phyloP scores from a whole-genome alignment of 139 green algal species.

The Desmodesmus armatus region DNA sequence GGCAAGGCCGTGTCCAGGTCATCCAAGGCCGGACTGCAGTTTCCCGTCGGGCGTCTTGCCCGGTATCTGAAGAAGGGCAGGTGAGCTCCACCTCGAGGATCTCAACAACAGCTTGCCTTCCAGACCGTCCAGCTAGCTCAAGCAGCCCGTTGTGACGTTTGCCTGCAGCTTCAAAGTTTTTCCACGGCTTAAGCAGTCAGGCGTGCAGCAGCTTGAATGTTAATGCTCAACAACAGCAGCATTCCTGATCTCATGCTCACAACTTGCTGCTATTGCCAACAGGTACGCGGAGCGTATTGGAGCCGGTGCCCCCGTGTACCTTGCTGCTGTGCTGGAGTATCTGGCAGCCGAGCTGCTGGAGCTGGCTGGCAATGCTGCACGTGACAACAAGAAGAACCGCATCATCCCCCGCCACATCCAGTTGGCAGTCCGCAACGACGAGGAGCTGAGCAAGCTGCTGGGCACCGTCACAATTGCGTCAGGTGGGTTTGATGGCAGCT shows the following conservation, averaged over 20 bases:
- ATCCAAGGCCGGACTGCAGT: constrained; percentile 85
- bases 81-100: constrained; percentile 51
- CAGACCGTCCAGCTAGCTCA: neutral
- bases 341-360: constrained; percentile 82
- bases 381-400: constrained; percentile 96
- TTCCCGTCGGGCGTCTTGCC: constrained; percentile 85
- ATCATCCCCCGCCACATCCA: constrained; percentile 92
- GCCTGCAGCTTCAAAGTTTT: neutral
- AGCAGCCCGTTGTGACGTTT: neutral
- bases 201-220: neutral
- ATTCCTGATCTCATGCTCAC: neutral
- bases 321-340: constrained; percentile 76
- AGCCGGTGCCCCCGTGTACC: constrained; percentile 72
- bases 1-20: constrained; percentile 75
- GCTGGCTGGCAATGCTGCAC: constrained; percentile 86
- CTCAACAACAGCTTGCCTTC: neutral
- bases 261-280: neutral
- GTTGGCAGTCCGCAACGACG: constrained; percentile 90
- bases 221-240: neutral
- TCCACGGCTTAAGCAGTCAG: neutral
- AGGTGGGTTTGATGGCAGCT: constrained; percentile 49
- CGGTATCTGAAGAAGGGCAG: constrained; percentile 88
- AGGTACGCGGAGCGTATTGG: constrained; percentile 59
- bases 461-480: constrained; percentile 73
- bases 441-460: constrained; percentile 90